phyloP scores from a whole-genome alignment of 192 early-diverging fungal genomes.

The Backusella liffmaniae region DNA sequence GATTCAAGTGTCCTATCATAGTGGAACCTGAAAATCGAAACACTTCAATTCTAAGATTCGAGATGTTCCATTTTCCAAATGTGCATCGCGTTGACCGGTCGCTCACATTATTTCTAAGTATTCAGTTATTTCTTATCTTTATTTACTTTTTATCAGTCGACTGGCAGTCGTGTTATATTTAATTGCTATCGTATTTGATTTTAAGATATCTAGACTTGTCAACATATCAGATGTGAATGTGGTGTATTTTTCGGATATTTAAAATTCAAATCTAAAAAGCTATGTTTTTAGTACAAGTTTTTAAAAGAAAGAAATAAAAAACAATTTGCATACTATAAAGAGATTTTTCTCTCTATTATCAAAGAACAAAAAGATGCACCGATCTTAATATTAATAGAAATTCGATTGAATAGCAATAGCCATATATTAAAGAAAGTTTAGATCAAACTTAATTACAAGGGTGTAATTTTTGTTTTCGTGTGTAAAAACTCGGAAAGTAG shows the following conservation, averaged over 20 bases:
- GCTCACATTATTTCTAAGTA: background rate
- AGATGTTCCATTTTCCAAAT: background rate
- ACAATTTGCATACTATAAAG: too few relatives aligned
- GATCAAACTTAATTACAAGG: background rate
- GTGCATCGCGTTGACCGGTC: background rate
- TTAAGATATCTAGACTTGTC: background rate
- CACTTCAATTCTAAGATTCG: too few relatives aligned
- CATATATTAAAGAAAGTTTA: background rate
- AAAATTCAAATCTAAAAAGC: background rate
- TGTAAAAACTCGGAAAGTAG: background rate
- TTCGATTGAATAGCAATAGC: background rate
- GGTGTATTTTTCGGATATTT: background rate
- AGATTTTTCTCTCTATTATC: too few relatives aligned
- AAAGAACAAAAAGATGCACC: background rate
- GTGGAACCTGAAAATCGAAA: background rate
- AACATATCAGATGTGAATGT: background rate
- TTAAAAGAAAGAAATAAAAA: background rate
- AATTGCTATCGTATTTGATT: background rate
- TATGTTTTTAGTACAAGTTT: background rate
- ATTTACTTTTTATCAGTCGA: background rate
- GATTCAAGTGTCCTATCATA: background rate
- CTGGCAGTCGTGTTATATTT: background rate
- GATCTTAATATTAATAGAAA: background rate
- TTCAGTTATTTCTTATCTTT: too few relatives aligned
- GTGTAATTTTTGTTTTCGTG: background rate